Conservation (phyloP, 305 asterid genomes). For the Withania somnifera region DNA sequence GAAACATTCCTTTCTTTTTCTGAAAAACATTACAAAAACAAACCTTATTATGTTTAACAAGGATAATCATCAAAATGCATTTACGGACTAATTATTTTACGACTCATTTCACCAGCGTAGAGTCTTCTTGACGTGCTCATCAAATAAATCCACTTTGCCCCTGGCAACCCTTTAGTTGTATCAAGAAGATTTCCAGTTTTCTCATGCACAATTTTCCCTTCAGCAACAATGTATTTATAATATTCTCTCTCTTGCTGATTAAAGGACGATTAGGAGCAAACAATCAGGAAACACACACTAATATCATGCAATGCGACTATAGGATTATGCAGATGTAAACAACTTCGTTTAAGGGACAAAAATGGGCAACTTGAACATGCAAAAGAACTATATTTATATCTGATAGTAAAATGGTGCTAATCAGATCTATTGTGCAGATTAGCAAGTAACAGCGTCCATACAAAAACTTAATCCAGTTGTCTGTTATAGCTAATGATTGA, state of each 20-base stretch:
- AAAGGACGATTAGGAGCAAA: conserved; percentile 1
- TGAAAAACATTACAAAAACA: background rate
- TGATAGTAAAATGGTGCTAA: background rate
- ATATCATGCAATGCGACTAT: background rate
- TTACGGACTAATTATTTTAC: background rate
- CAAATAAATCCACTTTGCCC: conserved; percentile 54
- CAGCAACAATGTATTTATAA: conserved; percentile 35
- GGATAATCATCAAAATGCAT: background rate
- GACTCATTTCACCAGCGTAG: conserved; percentile 46
- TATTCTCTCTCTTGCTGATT: conserved; percentile 56
- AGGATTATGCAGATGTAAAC: background rate
- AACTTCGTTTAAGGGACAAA: background rate
- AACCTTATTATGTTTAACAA: background rate
- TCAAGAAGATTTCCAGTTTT: conserved; percentile 32
- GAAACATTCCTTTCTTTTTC: conserved; percentile 56
- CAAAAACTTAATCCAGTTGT: background rate
- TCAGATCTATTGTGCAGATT: background rate
- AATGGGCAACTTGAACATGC: background rate
- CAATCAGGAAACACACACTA: background rate
- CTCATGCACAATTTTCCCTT: conserved; percentile 37
- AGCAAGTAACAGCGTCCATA: background rate
- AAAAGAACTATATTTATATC: background rate
- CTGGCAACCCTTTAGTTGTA: conserved; percentile 28
- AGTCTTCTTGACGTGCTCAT: conserved; percentile 53
- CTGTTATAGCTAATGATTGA: background rate